Evolutionary conservation across 129 eudicot species (phyloP).

Genomic region (Pittosporum tobira): DNA sequence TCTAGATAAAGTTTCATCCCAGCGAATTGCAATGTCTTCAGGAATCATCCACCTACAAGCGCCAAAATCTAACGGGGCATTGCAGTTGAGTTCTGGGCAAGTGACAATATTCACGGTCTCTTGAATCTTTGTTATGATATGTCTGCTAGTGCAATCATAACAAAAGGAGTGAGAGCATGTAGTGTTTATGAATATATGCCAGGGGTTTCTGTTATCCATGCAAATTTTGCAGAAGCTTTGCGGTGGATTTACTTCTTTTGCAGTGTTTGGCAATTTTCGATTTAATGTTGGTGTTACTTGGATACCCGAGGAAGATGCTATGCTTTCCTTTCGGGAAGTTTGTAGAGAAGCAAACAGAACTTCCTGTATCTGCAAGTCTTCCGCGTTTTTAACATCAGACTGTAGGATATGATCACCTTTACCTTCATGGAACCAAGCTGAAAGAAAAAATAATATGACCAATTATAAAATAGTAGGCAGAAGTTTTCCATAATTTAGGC

Average conservation of each 20-base stretch:
- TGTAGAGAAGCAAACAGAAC: slow-evolving; percentile 22
- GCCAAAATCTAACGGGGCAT: slow-evolving; percentile 16
- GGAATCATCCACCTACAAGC: slow-evolving; percentile 26
- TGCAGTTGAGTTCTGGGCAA: slow-evolving; percentile 39
- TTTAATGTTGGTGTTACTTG: slow-evolving; percentile 3
- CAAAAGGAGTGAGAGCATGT: slow-evolving; percentile 36
- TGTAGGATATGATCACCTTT: slow-evolving; percentile 1
- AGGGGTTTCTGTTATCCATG: slow-evolving; percentile 21
- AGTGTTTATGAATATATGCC: slow-evolving; percentile 24
- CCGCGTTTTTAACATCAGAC: slow-evolving; percentile 23
- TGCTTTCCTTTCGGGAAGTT: slow-evolving; percentile 8
- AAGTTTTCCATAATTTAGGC: background rate
- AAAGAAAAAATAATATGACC: too few relatives aligned
- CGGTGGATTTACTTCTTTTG: background rate
- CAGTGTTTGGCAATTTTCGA: slow-evolving; percentile 1
- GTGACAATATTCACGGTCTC: slow-evolving; percentile 17
- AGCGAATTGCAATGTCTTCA: slow-evolving; percentile 18
- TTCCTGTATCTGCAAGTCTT: slow-evolving; percentile 37
- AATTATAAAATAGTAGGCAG: background rate
- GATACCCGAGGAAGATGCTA: slow-evolving; percentile 8
- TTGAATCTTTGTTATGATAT: slow-evolving; percentile 34
- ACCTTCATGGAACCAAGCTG: slow-evolving; percentile 13
- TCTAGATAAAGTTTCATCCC: slow-evolving; percentile 39
- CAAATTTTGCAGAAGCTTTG: slow-evolving; percentile 30
- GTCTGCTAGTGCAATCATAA: slow-evolving; percentile 32